A percentile compares a stretch with the other conserved stretches of the same genome.
Evolutionary conservation across 768 basidiomycete species (phyloP).

Genomic region (Phaffia australis): DNA sequence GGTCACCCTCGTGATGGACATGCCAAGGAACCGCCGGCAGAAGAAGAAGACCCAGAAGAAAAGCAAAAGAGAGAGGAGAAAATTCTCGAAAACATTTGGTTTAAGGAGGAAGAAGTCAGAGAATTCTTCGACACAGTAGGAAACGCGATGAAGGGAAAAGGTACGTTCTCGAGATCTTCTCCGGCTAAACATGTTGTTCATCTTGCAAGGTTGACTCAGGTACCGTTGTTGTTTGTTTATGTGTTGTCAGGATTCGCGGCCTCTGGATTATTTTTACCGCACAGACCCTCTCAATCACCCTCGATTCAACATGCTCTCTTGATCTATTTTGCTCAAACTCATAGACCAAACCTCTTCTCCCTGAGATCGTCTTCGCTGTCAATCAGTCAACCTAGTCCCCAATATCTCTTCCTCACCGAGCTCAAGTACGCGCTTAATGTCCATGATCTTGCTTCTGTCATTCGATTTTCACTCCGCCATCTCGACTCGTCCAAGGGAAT

Average conservation of each 20-base stretch:
- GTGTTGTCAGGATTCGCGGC: not conserved
- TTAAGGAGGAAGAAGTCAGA: not conserved
- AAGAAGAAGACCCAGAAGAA: not conserved
- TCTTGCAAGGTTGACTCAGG: not conserved
- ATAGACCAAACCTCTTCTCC: constrained; percentile 1
- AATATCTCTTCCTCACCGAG: constrained; percentile 8
- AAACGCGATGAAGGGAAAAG: constrained; percentile 9
- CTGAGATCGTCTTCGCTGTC: not conserved
- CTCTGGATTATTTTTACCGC: constrained; percentile 6
- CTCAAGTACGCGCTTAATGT: not conserved
- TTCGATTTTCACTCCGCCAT: constrained; percentile 8
- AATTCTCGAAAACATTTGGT: not conserved
- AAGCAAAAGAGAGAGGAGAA: not conserved
- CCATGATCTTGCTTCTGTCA: constrained; percentile 6
- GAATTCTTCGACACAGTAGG: not conserved
- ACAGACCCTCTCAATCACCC: not conserved
- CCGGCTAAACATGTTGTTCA: not conserved
- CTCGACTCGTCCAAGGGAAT: not conserved
- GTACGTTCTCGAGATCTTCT: not conserved
- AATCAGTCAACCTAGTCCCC: not conserved
- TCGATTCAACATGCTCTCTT: constrained; percentile 1
- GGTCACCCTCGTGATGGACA: too few species aligned
- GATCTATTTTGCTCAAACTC: not conserved
- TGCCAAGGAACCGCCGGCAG: not conserved
- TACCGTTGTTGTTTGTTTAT: not conserved